phyloP scores from a whole-genome alignment of 2,329 filamentous ascomycete species.

The Clathrospora elynae region DNA sequence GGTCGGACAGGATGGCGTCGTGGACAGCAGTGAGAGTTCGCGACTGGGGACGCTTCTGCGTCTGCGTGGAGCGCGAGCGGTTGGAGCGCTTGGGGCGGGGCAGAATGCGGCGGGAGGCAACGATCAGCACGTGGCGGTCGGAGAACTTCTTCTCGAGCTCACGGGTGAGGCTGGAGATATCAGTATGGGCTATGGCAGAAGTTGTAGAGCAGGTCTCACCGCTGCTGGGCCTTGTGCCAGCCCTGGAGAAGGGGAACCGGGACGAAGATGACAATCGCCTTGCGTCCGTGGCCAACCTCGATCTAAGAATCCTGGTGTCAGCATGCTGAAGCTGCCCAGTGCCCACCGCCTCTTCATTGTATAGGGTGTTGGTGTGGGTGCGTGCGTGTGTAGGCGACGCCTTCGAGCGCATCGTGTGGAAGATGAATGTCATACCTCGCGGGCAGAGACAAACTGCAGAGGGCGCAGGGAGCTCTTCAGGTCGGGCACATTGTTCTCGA shows the following conservation, averaged over 20 bases:
- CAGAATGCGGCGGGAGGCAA: constrained; percentile 97
- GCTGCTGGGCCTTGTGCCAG: constrained; percentile 99
- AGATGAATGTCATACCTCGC: constrained; percentile 83
- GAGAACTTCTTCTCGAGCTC: constrained; percentile 99
- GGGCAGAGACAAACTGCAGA: constrained; percentile 97
- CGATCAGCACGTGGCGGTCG: constrained; percentile 98
- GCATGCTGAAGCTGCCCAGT: constrained; percentile 59
- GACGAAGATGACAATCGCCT: constrained; percentile 99
- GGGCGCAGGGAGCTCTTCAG: constrained; percentile 95
- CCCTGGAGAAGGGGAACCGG: constrained; percentile 96
- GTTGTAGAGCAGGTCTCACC: constrained; percentile 66
- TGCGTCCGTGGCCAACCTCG: constrained; percentile 99
- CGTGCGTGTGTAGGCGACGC: constrained; percentile 33
- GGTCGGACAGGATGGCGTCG: constrained; percentile 96
- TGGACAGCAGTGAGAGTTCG: constrained; percentile 98
- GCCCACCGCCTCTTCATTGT: constrained; percentile 60
- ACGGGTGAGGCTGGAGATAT: constrained; percentile 79
- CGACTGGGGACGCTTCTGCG: constrained; percentile 97
- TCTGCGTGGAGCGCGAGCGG: constrained; percentile 94
- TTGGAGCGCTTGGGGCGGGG: constrained; percentile 98
- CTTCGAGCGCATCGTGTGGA: constrained; percentile 35
- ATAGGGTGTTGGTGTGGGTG: constrained; percentile 17
- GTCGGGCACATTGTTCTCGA: constrained; percentile 99
- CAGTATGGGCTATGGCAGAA: constrained; percentile 2
- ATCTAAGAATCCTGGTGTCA: constrained; percentile 74